Percentiles rank a stretch among this genome's conserved stretches.
phyloP scores from a whole-genome alignment of 306 rosid species.

The Luffa acutangula region DNA sequence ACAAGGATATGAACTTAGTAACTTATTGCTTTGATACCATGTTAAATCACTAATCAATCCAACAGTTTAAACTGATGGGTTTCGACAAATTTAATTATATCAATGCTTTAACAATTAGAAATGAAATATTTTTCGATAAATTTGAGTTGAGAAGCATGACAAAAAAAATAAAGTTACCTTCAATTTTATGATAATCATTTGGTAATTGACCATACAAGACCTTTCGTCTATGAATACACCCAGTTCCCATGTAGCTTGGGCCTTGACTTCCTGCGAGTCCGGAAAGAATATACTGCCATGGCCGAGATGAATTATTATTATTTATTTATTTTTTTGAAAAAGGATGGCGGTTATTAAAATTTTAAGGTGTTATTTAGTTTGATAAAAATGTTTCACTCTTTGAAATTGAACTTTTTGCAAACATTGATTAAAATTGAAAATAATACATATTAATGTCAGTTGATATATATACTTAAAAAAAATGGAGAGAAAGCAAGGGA shows the following conservation, averaged over 20 bases:
- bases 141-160: neutral
- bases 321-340: too few species aligned
- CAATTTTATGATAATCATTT: neutral
- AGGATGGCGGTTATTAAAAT: too few species aligned
- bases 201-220: constrained; percentile 54
- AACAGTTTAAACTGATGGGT: too few species aligned
- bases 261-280: constrained; percentile 49
- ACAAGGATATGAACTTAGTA: too few species aligned
- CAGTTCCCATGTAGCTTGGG: constrained; percentile 9
- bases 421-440: too few species aligned
- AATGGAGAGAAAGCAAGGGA: neutral
- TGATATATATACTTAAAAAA: too few species aligned
- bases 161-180: neutral
- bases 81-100: too few species aligned
- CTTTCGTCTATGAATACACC: constrained; percentile 23
- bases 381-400: too few species aligned
- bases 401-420: too few species aligned
- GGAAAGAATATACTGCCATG: neutral
- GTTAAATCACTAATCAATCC: too few species aligned
- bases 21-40: too few species aligned
- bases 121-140: neutral
- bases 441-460: too few species aligned
- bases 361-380: neutral
- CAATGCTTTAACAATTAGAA: neutral
- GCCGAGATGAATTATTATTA: neutral